Evolutionary conservation across 1,284 basidiomycete genomes (phyloP), one percentile per base, ranked within the genome.

Genomic region (Sparassis latifolia): DNA sequence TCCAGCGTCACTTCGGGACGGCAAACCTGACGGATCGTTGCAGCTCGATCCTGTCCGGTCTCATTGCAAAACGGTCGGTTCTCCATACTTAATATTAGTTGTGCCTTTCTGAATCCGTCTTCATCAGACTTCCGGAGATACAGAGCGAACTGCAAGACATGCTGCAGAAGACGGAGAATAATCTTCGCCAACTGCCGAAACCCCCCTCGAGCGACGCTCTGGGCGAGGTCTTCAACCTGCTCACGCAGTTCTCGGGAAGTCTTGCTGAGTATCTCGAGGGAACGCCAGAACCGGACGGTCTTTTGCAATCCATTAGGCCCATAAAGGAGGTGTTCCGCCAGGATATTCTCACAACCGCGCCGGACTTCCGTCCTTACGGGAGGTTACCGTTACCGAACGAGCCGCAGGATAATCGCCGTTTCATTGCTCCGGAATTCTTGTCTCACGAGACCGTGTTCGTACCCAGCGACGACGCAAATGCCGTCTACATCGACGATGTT

Each of bases 401-500:
- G 35, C 35, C 35, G 3, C 33, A 7, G 20, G 7, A 6, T 44
- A 7, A 12, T 28, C 33, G 4, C 7, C 44, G 7, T 45, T 35
- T 4, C 7, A 10, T 20, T 9, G 33, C 50, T 20, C 35, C 58
- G 0, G 56, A 66, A 0, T 84, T 86, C 55, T 56, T 73, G 2
- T 66, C 68, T 0, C 73, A 73, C 46, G 75, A 80, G 60, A 59
- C 20, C 32, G 43, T 4, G 51, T 52, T 3, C 49, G 10, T 42
- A 5, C 50, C 54, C 1, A 4, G 29, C 27, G 52, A 62, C 30
- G 47, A 54, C 29, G 32, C 20, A 3, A 39, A 44, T 5, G 52
- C 58, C 1, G 76, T 87, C 30, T 81, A 75, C 52, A 66, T 85
- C 2, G 76, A 85, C 44, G 74, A 86, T 30, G 82, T 86, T 1